Base-by-base conservation (phyloP, 2,329 filamentous ascomycete genomes). In the Aureobasidium sp. region DNA sequence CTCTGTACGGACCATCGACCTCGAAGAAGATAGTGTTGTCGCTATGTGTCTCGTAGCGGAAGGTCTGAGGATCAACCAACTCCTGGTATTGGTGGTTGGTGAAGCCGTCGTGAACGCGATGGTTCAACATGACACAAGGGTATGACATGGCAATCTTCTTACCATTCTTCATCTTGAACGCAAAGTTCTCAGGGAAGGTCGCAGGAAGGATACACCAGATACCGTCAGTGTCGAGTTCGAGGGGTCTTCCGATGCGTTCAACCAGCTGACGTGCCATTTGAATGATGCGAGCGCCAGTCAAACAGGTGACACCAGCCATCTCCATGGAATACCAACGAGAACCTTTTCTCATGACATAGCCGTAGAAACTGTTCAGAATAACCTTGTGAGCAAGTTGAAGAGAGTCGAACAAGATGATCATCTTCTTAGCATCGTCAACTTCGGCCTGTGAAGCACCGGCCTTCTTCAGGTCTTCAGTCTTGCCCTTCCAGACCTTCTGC, bases 21-120 rank as follows among this genome's bases (percentile, higher is more conserved):
- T 99, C 94, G 77, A 99, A 99, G 79, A 99, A 99, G 74, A 99
- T 99, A 37, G 92, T 94, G 75, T 99, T 99, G 71, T 99, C 94
- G 78, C 93, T 97, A 73, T 96, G 90, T 0, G 93, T 99, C 72
- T 97, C 90, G 70, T 99, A 99, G 72, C 86, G 89, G 81, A 94
- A 91, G 0, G 85, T 90, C 63, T 83, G 81, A 3, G 85, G 82
- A 68, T 99, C 92, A 0, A 85, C 81, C 2, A 99, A 80, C 0
- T 90, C 93, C 78, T 99, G 92, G 72, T 99, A 99, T 70, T 99
- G 94, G 69, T 97, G 87, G 69, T 99, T 99, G 29, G 94, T 99
- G 74, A 97, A 99, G 67, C 87, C 88, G 62, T 82, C 91, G 71
- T 99, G 94, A 8, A 99, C 94, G 3, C 97, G 82, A 72, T 99